phyloP scores from a whole-genome alignment of 1,284 basidiomycete species.

The Ganoderma lingzhi region DNA sequence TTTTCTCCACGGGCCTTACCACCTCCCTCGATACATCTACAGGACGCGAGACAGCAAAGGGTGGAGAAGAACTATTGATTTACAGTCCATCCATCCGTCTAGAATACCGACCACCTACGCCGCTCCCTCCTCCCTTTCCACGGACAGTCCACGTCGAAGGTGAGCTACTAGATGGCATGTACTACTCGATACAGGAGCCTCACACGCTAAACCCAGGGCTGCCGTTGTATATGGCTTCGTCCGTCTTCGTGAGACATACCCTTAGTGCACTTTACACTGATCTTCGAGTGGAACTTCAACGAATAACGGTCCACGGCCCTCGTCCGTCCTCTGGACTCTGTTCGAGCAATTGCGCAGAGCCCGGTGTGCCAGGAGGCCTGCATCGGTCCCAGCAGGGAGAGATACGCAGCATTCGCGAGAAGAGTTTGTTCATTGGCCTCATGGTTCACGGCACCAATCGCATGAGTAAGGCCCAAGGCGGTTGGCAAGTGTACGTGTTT shows the following conservation, averaged over 20 bases:
- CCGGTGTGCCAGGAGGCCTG: neutral
- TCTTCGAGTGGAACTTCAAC: slow-evolving; percentile 61
- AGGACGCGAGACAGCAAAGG: slow-evolving; percentile 17
- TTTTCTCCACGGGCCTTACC: slow-evolving; percentile 73
- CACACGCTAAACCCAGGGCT: slow-evolving; percentile 52
- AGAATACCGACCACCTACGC: slow-evolving; percentile 69
- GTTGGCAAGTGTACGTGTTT: slow-evolving; percentile 75
- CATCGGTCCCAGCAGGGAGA: slow-evolving; percentile 26
- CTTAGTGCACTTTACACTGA: slow-evolving; percentile 78
- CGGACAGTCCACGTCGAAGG: slow-evolving; percentile 74
- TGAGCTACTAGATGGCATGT: slow-evolving; percentile 37
- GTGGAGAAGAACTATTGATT: slow-evolving; percentile 36
- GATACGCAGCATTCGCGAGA: slow-evolving; percentile 47
- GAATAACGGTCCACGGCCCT: slow-evolving; percentile 40
- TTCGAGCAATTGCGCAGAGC: neutral
- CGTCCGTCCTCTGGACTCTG: slow-evolving; percentile 25
- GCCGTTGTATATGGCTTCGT: slow-evolving; percentile 74
- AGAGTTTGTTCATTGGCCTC: slow-evolving; percentile 62
- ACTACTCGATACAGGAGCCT: neutral
- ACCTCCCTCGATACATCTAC: slow-evolving; percentile 55
- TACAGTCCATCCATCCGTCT: slow-evolving; percentile 45
- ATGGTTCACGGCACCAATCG: slow-evolving; percentile 63
- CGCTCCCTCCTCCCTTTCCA: slow-evolving; percentile 74
- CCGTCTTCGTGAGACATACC: slow-evolving; percentile 73
- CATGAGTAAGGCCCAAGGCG: slow-evolving; percentile 62